Evolutionary conservation across 805 yeast species (phyloP).

Genomic region (Candida oleophila): DNA sequence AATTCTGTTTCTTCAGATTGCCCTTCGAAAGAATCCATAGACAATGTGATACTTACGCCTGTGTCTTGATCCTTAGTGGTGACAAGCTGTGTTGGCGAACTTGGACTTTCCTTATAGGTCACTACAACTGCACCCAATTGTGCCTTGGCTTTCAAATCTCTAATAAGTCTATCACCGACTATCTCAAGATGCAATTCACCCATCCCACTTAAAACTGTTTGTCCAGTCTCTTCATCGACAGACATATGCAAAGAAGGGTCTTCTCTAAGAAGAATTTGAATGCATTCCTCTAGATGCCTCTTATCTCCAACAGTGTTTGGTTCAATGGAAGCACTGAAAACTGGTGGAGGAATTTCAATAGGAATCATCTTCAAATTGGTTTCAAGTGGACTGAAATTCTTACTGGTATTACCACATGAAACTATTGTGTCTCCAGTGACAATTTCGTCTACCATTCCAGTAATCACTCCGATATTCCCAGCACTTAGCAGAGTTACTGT

Average conservation of each 20-base stretch:
- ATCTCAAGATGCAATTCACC: conserved; percentile 95
- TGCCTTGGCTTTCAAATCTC: conserved; percentile 79
- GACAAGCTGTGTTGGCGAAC: conserved; percentile 18
- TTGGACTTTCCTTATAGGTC: conserved; percentile 75
- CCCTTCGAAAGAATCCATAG: conserved; percentile 39
- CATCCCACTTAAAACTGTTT: conserved; percentile 90
- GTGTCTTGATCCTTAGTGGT: conserved; percentile 17
- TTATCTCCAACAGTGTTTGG: conserved; percentile 83
- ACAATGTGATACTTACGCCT: conserved; percentile 23
- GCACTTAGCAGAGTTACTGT: conserved; percentile 61
- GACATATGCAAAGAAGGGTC: conserved; percentile 83
- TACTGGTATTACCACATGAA: conserved; percentile 51
- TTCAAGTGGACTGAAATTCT: conserved; percentile 44
- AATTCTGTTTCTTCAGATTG: conserved; percentile 25
- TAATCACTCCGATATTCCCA: conserved; percentile 92
- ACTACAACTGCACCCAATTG: conserved; percentile 83
- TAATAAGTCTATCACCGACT: conserved; percentile 73
- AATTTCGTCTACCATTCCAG: conserved; percentile 65
- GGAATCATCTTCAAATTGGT: conserved; percentile 59
- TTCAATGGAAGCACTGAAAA: conserved; percentile 80
- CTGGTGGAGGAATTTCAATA: conserved; percentile 86
- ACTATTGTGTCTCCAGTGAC: conserved; percentile 90
- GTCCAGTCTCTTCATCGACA: conserved; percentile 83
- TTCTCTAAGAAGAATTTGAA: conserved; percentile 68
- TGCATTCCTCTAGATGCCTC: conserved; percentile 67